Conservation (phyloP, 2,329 filamentous ascomycete genomes). For the Calonectria pteridis region DNA sequence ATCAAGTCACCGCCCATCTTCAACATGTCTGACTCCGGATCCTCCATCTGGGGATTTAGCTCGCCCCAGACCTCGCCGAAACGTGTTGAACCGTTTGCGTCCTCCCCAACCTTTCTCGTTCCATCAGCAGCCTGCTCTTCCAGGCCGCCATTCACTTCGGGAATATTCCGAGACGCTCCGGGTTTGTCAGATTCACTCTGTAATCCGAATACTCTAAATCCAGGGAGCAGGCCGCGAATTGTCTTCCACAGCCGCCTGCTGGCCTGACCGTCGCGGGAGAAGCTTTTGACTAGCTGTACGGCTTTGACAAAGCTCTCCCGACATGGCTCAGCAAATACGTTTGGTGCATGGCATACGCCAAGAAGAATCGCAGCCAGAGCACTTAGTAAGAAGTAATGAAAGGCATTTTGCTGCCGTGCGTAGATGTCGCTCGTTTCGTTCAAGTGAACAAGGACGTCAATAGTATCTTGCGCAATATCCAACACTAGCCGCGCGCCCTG, state of each 20-base stretch:
- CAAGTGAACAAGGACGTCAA: slow-evolving; percentile 44
- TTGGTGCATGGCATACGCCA: slow-evolving; percentile 59
- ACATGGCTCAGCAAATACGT: slow-evolving; percentile 54
- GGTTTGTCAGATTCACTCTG: slow-evolving; percentile 29
- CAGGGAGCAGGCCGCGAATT: slow-evolving; percentile 49
- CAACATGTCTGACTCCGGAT: slow-evolving; percentile 47
- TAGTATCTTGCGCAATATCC: slow-evolving; percentile 45
- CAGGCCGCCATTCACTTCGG: neutral
- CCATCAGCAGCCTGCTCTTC: neutral
- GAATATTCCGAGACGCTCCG: neutral
- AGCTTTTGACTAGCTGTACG: slow-evolving; percentile 47
- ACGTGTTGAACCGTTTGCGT: neutral
- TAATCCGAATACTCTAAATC: slow-evolving; percentile 45
- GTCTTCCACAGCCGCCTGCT: slow-evolving; percentile 53
- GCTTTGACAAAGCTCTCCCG: slow-evolving; percentile 49
- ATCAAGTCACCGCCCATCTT: slow-evolving; percentile 51
- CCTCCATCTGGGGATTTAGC: neutral
- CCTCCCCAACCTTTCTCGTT: neutral
- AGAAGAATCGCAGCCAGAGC: slow-evolving; percentile 45
- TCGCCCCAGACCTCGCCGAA: slow-evolving; percentile 14
- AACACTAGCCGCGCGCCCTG: slow-evolving; percentile 54
- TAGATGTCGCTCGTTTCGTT: slow-evolving; percentile 46
- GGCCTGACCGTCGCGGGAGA: slow-evolving; percentile 48
- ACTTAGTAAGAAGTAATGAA: slow-evolving; percentile 46
- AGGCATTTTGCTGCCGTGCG: slow-evolving; percentile 43